Conservation (phyloP, 257 asterid species). For the Linaria vulgaris region DNA sequence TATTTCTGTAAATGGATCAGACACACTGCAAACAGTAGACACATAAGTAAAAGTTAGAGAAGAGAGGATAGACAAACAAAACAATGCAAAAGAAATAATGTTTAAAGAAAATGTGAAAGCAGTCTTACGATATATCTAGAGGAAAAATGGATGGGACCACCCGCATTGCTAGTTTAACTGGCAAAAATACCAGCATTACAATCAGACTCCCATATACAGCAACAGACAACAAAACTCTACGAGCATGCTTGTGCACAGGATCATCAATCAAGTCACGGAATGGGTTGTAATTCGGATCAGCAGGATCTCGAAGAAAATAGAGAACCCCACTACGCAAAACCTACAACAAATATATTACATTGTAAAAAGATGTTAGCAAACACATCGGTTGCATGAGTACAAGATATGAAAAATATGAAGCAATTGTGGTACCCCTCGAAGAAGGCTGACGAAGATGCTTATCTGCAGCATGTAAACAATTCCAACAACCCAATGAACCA, state of each 20-base stretch:
- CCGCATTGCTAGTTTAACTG: slow-evolving; percentile 95
- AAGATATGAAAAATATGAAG: slow-evolving; percentile 3
- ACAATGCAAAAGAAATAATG: not conserved
- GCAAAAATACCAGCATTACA: slow-evolving; percentile 94
- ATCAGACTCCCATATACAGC: slow-evolving; percentile 96
- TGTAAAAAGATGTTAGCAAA: slow-evolving; percentile 7
- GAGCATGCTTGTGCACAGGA: slow-evolving; percentile 99
- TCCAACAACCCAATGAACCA: slow-evolving; percentile 98
- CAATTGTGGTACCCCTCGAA: slow-evolving; percentile 81
- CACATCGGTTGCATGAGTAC: not conserved
- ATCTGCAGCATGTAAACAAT: slow-evolving; percentile 97
- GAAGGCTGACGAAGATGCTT: slow-evolving; percentile 99
- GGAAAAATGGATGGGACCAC: slow-evolving; percentile 89
- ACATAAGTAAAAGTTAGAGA: slow-evolving; percentile 8
- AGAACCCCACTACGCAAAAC: slow-evolving; percentile 95
- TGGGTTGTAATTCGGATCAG: slow-evolving; percentile 98
- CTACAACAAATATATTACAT: slow-evolving; percentile 39
- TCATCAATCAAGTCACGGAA: slow-evolving; percentile 97
- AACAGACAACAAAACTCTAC: slow-evolving; percentile 90
- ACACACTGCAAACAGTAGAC: slow-evolving; percentile 56
- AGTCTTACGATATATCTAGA: slow-evolving; percentile 92
- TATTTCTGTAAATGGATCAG: slow-evolving; percentile 97
- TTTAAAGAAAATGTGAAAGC: slow-evolving; percentile 7
- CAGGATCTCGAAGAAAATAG: slow-evolving; percentile 97
- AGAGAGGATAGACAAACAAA: slow-evolving; percentile 14